Conservation (phyloP, 2,329 filamentous ascomycete species). For the Fusarium secorum region DNA sequence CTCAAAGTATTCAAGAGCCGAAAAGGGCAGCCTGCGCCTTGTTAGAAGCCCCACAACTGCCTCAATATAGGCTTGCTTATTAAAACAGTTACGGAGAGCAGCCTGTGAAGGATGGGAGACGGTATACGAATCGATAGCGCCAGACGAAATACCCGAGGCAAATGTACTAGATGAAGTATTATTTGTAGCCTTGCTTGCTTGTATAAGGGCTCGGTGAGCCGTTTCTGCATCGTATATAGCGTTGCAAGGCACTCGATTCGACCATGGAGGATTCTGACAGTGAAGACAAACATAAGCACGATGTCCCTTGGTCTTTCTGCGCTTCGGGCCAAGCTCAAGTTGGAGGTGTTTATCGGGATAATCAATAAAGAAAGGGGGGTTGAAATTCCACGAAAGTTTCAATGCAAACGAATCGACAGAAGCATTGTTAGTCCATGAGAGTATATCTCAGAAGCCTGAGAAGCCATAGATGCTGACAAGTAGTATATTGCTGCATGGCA, state of each 20-base stretch:
- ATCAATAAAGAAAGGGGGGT: not conserved
- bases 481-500: not conserved
- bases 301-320: not conserved
- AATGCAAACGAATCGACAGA: not conserved
- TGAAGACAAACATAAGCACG: not conserved
- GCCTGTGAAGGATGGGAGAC: too few species aligned
- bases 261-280: not conserved
- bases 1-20: too few species aligned
- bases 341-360: not conserved
- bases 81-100: too few species aligned
- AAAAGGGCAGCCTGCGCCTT: too few species aligned
- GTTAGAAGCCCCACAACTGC: too few species aligned
- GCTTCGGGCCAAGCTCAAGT: not conserved
- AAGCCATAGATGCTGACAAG: not conserved
- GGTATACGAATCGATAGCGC: too few species aligned
- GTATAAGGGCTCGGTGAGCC: not conserved
- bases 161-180: not conserved
- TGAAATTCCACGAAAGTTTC: not conserved
- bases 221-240: not conserved
- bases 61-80: too few species aligned
- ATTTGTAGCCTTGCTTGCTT: not conserved
- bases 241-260: not conserved
- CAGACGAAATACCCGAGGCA: not conserved
- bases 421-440: not conserved
- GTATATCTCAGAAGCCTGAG: not conserved